A percentile compares a stretch with the other conserved stretches of the same genome.
phyloP scores from a whole-genome alignment of 1,139 yeast genomes.

The Diutina neorugosa region DNA sequence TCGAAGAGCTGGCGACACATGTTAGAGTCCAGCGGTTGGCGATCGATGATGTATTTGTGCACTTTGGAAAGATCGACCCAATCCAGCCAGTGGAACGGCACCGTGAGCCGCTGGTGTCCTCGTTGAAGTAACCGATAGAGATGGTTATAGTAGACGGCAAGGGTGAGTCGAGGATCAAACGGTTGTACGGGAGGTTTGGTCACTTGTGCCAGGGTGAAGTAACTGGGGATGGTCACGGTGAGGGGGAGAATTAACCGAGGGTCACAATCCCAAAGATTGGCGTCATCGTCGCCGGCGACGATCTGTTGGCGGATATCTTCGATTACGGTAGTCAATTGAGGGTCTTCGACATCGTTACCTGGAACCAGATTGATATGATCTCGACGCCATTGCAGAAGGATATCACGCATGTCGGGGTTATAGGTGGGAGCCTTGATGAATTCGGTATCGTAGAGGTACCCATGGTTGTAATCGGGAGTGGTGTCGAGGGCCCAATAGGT shows the following conservation, averaged over 20 bases:
- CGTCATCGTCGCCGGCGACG: constrained; percentile 11
- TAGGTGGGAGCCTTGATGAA: not conserved
- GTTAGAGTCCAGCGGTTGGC: not conserved
- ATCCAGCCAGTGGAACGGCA: not conserved
- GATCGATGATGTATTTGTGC: not conserved
- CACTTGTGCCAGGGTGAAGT: too few relatives aligned
- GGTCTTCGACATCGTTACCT: constrained; percentile 9
- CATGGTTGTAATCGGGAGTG: not conserved
- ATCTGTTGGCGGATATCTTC: constrained; percentile 10
- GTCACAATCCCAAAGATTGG: constrained; percentile 19
- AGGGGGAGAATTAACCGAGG: constrained; percentile 10
- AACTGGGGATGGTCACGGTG: constrained; percentile 13
- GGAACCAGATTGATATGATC: not conserved
- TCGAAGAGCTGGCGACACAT: not conserved
- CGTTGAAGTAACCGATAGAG: constrained; percentile 6
- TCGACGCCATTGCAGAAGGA: not conserved
- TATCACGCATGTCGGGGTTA: not conserved
- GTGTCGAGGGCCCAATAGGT: not conserved
- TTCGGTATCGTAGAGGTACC: not conserved
- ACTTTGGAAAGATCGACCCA: not conserved
- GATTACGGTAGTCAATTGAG: constrained; percentile 10
- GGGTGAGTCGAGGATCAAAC: constrained; percentile 39
- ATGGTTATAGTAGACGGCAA: constrained; percentile 26
- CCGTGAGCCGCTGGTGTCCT: not conserved
- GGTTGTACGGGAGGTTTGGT: constrained; percentile 15